These are phyloP conservation scores for Plasmodium blacklocki DNA, from an alignment of 169 alveolate species.

Conservation along the genomic window DNA sequence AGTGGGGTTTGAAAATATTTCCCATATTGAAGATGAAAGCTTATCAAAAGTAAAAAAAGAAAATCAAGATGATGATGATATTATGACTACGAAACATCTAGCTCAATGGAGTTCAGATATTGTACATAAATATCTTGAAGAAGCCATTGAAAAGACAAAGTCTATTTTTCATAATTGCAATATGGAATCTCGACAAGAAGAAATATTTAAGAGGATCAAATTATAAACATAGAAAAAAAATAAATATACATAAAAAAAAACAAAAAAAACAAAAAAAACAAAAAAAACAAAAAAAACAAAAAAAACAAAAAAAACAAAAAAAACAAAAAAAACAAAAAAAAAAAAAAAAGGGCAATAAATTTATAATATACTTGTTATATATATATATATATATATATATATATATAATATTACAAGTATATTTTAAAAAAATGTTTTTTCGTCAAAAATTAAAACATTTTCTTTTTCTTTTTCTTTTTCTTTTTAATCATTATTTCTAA, in stretches of 20 bases:
- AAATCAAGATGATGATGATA: constrained; percentile 76
- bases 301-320: neutral
- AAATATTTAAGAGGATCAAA: constrained; percentile 41
- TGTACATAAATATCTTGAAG: constrained; percentile 73
- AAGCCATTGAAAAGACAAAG: constrained; percentile 52
- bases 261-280: neutral
- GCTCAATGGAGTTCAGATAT: constrained; percentile 76
- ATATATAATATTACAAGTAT: constrained; percentile 1
- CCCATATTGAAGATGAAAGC: constrained; percentile 62
- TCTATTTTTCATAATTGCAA: constrained; percentile 25
- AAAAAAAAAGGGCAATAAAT: neutral
- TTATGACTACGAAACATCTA: constrained; percentile 57
- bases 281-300: neutral
- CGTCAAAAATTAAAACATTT: constrained; percentile 51
- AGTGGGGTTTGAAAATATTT: constrained; percentile 67
- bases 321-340: neutral
- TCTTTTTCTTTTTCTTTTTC: constrained; percentile 35
- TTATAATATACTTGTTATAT: neutral
- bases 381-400: too few species aligned
- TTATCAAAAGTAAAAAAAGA: constrained; percentile 75
- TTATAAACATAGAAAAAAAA: constrained; percentile 3
- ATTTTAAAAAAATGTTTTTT: constrained; percentile 24
- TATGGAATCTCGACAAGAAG: constrained; percentile 52
- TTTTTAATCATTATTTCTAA: constrained; percentile 11
- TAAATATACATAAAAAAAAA: neutral